phyloP scores from a whole-genome alignment of 2,329 filamentous ascomycete genomes.

The Diaporthe ilicicola region DNA sequence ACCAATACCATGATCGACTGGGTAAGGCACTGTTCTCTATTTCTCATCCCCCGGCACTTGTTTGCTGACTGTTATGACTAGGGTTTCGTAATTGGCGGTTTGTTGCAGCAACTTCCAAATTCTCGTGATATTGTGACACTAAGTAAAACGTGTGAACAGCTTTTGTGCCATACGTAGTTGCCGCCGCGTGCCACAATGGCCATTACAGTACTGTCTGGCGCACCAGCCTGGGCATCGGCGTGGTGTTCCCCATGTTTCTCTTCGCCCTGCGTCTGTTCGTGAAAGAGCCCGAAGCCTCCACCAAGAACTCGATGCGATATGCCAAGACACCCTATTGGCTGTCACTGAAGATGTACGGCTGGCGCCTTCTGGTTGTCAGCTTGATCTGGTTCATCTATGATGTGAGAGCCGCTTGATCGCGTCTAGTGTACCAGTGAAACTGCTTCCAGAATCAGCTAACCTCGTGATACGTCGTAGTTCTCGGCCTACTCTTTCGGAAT shows the following conservation, averaged over 20 bases:
- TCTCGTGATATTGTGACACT: background rate
- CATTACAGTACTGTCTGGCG: constrained; percentile 84
- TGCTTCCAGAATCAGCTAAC: constrained; percentile 10
- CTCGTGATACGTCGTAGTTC: constrained; percentile 61
- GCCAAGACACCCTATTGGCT: constrained; percentile 63
- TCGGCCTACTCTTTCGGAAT: constrained; percentile 86
- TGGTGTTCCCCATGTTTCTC: constrained; percentile 78
- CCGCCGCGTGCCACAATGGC: constrained; percentile 63
- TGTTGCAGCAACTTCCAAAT: constrained; percentile 55
- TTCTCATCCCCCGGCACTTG: background rate
- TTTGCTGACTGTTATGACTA: constrained; percentile 50
- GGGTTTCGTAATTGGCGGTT: constrained; percentile 76
- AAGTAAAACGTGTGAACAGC: background rate
- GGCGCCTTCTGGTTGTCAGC: constrained; percentile 73
- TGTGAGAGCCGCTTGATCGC: background rate
- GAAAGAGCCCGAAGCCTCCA: constrained; percentile 81
- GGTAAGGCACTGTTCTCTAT: constrained; percentile 7
- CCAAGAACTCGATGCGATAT: constrained; percentile 73
- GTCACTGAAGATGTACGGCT: constrained; percentile 74
- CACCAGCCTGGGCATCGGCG: constrained; percentile 78
- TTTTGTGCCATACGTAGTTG: constrained; percentile 52
- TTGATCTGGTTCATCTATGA: constrained; percentile 74
- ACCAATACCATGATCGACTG: constrained; percentile 88
- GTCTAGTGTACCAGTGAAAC: background rate
- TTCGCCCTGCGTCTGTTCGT: constrained; percentile 77